A percentile compares a stretch with the other conserved stretches of the same genome.
Evolutionary conservation across 139 green algal species (phyloP).

Genomic region (Chlorella sp.): DNA sequence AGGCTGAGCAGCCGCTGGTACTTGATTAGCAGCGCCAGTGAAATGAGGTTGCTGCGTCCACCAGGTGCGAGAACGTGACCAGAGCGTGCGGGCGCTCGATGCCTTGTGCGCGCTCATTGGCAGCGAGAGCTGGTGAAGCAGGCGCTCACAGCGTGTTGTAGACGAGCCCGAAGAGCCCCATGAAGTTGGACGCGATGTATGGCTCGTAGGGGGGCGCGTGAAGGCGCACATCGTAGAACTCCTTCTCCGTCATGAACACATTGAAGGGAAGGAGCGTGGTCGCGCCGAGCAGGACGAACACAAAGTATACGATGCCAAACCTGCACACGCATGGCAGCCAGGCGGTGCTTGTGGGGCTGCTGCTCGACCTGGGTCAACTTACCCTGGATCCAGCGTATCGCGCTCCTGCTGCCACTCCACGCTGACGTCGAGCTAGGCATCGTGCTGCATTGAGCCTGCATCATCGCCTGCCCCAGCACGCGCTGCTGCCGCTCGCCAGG

Average conservation of each 20-base stretch:
- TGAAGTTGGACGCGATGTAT: constrained; percentile 42
- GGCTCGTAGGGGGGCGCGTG: constrained; percentile 23
- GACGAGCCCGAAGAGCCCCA: constrained; percentile 27
- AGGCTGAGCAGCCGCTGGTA: constrained; percentile 37
- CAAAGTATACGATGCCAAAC: constrained; percentile 35
- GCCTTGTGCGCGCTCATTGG: too few species aligned
- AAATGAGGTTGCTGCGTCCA: constrained; percentile 24
- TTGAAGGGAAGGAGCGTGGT: constrained; percentile 37
- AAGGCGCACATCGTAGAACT: constrained; percentile 41
- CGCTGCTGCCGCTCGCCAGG: neutral
- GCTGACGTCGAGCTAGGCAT: too few species aligned
- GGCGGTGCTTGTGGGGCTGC: too few species aligned
- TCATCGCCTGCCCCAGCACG: too few species aligned
- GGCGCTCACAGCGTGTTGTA: constrained; percentile 34
- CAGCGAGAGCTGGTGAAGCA: too few species aligned
- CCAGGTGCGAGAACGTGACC: too few species aligned
- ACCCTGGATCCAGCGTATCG: too few species aligned
- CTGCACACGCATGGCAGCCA: constrained; percentile 8
- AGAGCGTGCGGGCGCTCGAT: too few species aligned
- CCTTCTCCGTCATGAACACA: constrained; percentile 43
- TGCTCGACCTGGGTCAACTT: too few species aligned
- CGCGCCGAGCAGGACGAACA: constrained; percentile 37
- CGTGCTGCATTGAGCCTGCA: neutral
- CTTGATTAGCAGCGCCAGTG: constrained; percentile 35
- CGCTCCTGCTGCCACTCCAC: too few species aligned